Evolutionary conservation across 768 basidiomycete genomes (phyloP).

Genomic region (Cystobasidium ongulense): DNA sequence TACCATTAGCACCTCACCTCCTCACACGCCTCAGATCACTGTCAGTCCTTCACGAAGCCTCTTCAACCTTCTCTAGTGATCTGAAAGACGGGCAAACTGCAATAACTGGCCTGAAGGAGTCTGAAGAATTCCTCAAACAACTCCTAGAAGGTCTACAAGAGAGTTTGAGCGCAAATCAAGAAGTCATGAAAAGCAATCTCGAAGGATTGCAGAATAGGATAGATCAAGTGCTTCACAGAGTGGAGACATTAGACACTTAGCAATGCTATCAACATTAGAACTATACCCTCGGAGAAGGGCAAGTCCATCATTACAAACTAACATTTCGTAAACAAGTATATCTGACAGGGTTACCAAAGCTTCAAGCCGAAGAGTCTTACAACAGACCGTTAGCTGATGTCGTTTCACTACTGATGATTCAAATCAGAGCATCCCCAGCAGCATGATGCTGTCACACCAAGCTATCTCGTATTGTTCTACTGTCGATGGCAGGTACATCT

Average conservation of each 20-base stretch:
- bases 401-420: too few relatives aligned
- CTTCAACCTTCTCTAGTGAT: conserved; percentile 64
- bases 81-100: conserved; percentile 48
- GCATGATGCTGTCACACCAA: too few relatives aligned
- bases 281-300: too few relatives aligned
- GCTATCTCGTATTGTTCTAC: too few relatives aligned
- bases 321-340: too few relatives aligned
- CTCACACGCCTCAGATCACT: conserved; percentile 79
- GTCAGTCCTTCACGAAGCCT: conserved; percentile 68
- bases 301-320: too few relatives aligned
- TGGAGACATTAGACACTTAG: conserved; percentile 30
- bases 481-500: too few relatives aligned
- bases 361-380: too few relatives aligned
- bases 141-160: conserved; percentile 66
- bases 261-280: too few relatives aligned
- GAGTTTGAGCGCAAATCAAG: conserved; percentile 66
- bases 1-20: conserved; percentile 60
- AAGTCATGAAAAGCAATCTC: conserved; percentile 65
- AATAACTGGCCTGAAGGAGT: conserved; percentile 53
- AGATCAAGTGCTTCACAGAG: conserved; percentile 42
- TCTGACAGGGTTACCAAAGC: too few relatives aligned
- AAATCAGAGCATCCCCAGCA: too few relatives aligned
- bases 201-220: conserved; percentile 51
- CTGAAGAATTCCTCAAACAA: conserved; percentile 57
- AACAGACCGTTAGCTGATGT: too few relatives aligned